phyloP scores from a whole-genome alignment of 1,139 yeast genomes.

The Fermentozyma sake region DNA sequence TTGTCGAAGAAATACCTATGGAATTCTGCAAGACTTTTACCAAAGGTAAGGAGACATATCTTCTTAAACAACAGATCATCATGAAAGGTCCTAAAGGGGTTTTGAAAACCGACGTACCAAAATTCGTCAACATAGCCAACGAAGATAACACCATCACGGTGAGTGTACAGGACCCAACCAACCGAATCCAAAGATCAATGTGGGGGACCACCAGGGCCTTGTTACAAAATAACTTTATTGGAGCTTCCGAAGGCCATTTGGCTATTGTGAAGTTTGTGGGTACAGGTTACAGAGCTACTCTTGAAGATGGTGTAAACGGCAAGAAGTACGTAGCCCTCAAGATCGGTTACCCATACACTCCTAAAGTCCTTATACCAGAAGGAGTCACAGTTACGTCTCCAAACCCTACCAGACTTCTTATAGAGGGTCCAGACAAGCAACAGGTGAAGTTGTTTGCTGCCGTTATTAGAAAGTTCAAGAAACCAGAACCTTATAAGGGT shows the following conservation, averaged over 20 bases:
- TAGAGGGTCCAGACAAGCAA: conserved; percentile 88
- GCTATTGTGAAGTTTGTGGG: conserved; percentile 89
- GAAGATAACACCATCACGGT: conserved; percentile 43
- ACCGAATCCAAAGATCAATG: conserved; percentile 74
- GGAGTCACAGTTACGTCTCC: conserved; percentile 76
- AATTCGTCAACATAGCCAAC: conserved; percentile 50
- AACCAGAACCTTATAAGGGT: conserved; percentile 98
- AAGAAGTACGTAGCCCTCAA: conserved; percentile 64
- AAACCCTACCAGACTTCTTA: conserved; percentile 77
- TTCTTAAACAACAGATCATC: conserved; percentile 57
- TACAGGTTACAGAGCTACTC: conserved; percentile 89
- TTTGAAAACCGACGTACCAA: conserved; percentile 62
- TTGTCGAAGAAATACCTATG: conserved; percentile 33
- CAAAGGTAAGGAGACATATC: conserved; percentile 60
- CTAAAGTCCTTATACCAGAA: conserved; percentile 72
- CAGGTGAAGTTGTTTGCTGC: conserved; percentile 88
- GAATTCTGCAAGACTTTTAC: conserved; percentile 55
- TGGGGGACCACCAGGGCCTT: conserved; percentile 94
- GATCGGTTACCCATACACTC: conserved; percentile 67
- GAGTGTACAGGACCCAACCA: conserved; percentile 50
- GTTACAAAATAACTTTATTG: conserved; percentile 72
- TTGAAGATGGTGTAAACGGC: conserved; percentile 55
- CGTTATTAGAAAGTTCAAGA: conserved; percentile 75
- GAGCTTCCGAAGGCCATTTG: conserved; percentile 90
- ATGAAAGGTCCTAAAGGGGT: conserved; percentile 80